Percentiles rank a stretch among this genome's conserved stretches.
Evolutionary conservation across 192 early-diverging fungal species (phyloP).

Genomic region (Gaertneriomyces sp.): DNA sequence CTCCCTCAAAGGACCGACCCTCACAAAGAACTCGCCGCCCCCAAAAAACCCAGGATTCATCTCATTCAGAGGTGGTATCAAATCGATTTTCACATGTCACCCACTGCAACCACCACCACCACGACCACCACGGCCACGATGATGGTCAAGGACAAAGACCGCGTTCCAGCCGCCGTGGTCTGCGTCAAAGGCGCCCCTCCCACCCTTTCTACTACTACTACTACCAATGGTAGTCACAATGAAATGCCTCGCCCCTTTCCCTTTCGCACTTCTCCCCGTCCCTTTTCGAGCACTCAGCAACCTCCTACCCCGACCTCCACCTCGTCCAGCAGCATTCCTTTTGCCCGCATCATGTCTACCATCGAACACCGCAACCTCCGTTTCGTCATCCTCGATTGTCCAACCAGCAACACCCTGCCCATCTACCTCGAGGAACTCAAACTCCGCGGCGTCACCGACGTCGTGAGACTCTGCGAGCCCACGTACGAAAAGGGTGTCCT

Average conservation of each 20-base stretch:
- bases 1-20: no score
- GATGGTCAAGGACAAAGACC: neutral
- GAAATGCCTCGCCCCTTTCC: neutral
- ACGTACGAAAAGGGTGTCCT: slow-evolving; percentile 69
- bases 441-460: slow-evolving; percentile 71
- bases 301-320: neutral
- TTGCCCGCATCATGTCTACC: slow-evolving; percentile 62
- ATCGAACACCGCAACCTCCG: slow-evolving; percentile 64
- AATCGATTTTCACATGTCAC: neutral
- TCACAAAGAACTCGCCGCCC: no score
- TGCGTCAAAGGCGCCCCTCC: neutral
- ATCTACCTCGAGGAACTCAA: slow-evolving; percentile 72
- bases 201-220: neutral
- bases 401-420: slow-evolving; percentile 73
- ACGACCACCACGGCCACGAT: slow-evolving; percentile 7
- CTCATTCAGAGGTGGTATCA: neutral
- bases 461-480: slow-evolving; percentile 89
- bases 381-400: slow-evolving; percentile 92
- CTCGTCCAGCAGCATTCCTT: slow-evolving; percentile 11
- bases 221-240: neutral
- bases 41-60: no score
- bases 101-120: slow-evolving; percentile 26
- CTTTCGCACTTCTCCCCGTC: neutral
- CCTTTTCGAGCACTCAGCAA: neutral
- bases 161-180: neutral